Percentiles rank a stretch among this genome's conserved stretches.
phyloP scores from a whole-genome alignment of 441 rosid genomes.

The Gossypium gossypioides region DNA sequence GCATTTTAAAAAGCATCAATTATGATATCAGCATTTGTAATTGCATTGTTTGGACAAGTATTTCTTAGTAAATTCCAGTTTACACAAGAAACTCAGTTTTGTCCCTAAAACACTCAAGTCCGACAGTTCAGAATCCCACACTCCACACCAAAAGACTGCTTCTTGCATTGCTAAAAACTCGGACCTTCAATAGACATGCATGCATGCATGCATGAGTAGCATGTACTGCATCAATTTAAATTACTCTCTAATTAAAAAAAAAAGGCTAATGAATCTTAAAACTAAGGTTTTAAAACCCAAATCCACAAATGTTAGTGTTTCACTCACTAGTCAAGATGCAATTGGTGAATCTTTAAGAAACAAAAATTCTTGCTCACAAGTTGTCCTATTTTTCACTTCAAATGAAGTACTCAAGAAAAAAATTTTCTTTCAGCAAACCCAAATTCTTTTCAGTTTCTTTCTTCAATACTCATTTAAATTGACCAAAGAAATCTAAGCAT shows the following conservation, averaged over 20 bases:
- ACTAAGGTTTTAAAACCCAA: background rate
- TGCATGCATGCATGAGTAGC: background rate
- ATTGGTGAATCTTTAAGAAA: background rate
- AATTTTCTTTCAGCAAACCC: background rate
- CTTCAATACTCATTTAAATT: background rate
- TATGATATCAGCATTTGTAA: background rate
- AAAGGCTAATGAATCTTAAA: background rate
- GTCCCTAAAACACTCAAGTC: background rate
- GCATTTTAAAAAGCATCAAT: background rate
- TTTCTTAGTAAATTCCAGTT: background rate
- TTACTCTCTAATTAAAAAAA: background rate
- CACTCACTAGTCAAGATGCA: background rate
- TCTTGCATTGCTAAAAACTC: background rate
- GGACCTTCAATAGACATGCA: no score
- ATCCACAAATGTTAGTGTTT: background rate
- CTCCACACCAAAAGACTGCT: background rate
- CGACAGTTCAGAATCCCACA: background rate
- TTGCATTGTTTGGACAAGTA: background rate
- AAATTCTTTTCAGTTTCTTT: background rate
- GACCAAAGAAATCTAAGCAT: background rate
- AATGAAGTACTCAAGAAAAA: background rate
- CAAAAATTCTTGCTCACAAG: background rate
- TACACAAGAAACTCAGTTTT: background rate
- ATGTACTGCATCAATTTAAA: background rate
- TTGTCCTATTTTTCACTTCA: background rate